phyloP scores from a whole-genome alignment of 176 grass and related monocot genomes.

The Urochloa ruziziensis region DNA sequence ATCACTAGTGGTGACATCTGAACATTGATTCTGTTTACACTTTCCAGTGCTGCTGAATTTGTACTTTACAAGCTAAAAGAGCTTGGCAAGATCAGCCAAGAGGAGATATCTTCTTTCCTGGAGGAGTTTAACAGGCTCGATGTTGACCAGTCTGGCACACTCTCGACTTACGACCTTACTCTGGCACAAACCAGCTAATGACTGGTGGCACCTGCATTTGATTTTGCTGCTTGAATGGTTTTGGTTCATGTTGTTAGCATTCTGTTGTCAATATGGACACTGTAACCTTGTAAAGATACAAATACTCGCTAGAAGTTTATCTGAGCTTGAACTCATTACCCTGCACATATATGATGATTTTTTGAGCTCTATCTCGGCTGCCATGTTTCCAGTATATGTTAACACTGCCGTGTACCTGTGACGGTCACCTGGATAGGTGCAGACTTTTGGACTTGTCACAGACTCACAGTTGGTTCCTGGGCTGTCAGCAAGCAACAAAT shows the following conservation, averaged over 20 bases:
- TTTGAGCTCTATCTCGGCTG: not conserved
- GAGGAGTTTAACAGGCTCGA: slow-evolving; percentile 89
- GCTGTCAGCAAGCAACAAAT: not conserved
- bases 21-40: slow-evolving; percentile 15
- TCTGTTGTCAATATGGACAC: not conserved
- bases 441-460: not conserved
- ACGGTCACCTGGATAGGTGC: not conserved
- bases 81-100: slow-evolving; percentile 84
- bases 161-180: slow-evolving; percentile 62
- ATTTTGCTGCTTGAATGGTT: not conserved
- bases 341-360: not conserved
- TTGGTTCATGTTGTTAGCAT: not conserved
- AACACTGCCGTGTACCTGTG: not conserved
- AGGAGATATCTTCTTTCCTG: slow-evolving; percentile 76
- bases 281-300: slow-evolving; percentile 12
- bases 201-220: not conserved
- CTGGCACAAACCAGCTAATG: slow-evolving; percentile 42
- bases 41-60: slow-evolving; percentile 80
- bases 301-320: not conserved
- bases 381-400: not conserved
- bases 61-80: slow-evolving; percentile 97
- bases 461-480: not conserved
- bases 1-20: not conserved
- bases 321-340: not conserved
- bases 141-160: slow-evolving; percentile 66